A percentile compares a stretch with the other conserved stretches of the same genome.
phyloP scores from a whole-genome alignment of 2,329 filamentous ascomycete genomes.

The Ceratocystis cubensis region DNA sequence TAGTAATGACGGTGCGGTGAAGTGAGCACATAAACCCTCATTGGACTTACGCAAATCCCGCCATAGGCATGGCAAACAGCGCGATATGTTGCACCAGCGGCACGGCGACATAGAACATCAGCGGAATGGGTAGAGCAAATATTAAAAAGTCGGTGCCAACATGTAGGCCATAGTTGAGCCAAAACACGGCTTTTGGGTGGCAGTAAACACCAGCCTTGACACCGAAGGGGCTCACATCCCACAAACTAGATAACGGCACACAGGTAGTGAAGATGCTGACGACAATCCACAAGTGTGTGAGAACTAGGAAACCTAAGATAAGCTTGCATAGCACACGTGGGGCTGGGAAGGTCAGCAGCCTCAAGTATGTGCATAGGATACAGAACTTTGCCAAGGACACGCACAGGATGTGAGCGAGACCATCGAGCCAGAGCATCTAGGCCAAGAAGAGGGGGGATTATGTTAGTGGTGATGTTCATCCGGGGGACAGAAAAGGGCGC shows the following conservation, averaged over 20 bases:
- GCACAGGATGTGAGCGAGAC: slow-evolving; percentile 22
- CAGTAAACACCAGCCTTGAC: slow-evolving; percentile 15
- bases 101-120: slow-evolving; percentile 26
- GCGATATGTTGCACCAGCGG: slow-evolving; percentile 24
- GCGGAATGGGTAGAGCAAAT: slow-evolving; percentile 25
- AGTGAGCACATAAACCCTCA: background rate
- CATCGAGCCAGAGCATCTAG: slow-evolving; percentile 18
- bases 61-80: slow-evolving; percentile 24
- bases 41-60: slow-evolving; percentile 25
- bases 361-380: slow-evolving; percentile 24
- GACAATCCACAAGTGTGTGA: slow-evolving; percentile 24
- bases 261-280: slow-evolving; percentile 23
- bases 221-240: slow-evolving; percentile 16
- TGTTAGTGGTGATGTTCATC: background rate
- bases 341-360: slow-evolving; percentile 24
- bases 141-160: slow-evolving; percentile 26
- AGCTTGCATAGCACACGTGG: slow-evolving; percentile 21
- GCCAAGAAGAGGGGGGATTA: background rate
- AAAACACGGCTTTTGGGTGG: slow-evolving; percentile 24
- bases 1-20: background rate
- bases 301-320: slow-evolving; percentile 21
- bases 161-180: slow-evolving; percentile 26
- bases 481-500: background rate
- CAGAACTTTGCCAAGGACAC: slow-evolving; percentile 24
- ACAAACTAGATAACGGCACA: slow-evolving; percentile 22